Percentiles rank a stretch among this genome's conserved stretches.
These are phyloP conservation scores for Podosphaera aphanis DNA, from an alignment of 2,329 filamentous ascomycete genomes.

Conservation along the genomic window DNA sequence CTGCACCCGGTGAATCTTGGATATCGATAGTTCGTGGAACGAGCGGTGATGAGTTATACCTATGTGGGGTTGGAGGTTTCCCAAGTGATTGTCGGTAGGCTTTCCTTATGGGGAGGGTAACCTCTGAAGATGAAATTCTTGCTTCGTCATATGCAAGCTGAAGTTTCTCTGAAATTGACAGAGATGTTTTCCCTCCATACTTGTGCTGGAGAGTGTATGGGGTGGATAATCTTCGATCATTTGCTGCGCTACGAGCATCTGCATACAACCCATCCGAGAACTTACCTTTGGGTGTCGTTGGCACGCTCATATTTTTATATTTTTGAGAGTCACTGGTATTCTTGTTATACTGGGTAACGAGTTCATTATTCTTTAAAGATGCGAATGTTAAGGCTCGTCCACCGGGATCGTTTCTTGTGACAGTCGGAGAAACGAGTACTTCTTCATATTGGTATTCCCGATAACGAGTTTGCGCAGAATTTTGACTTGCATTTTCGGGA, in stretches of 20 bases:
- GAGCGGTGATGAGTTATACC: slow-evolving; percentile 33
- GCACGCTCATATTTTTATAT: slow-evolving; percentile 9
- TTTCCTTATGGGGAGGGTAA: slow-evolving; percentile 8
- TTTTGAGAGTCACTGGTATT: slow-evolving; percentile 10
- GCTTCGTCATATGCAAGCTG: slow-evolving; percentile 7
- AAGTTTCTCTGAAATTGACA: too few relatives aligned
- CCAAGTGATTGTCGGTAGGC: slow-evolving; percentile 16
- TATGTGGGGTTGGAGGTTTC: slow-evolving; percentile 14
- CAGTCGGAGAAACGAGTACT: background rate
- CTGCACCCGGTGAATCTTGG: slow-evolving; percentile 20
- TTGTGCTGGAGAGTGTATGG: background rate
- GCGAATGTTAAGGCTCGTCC: slow-evolving; percentile 11
- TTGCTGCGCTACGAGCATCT: slow-evolving; percentile 7
- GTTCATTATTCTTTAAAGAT: slow-evolving; percentile 5
- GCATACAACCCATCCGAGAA: slow-evolving; percentile 11
- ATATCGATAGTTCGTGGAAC: slow-evolving; percentile 23
- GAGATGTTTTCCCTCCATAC: too few relatives aligned
- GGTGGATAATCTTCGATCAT: background rate
- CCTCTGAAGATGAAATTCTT: slow-evolving; percentile 10
- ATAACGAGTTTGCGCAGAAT: background rate
- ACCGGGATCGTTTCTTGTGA: background rate
- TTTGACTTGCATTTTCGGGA: background rate
- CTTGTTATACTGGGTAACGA: slow-evolving; percentile 6
- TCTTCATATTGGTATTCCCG: background rate
- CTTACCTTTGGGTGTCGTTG: slow-evolving; percentile 11